Evolutionary conservation across 2,329 filamentous ascomycete genomes (phyloP), one percentile per base, ranked within the genome.

Genomic region (Lecanicillium sp.): DNA sequence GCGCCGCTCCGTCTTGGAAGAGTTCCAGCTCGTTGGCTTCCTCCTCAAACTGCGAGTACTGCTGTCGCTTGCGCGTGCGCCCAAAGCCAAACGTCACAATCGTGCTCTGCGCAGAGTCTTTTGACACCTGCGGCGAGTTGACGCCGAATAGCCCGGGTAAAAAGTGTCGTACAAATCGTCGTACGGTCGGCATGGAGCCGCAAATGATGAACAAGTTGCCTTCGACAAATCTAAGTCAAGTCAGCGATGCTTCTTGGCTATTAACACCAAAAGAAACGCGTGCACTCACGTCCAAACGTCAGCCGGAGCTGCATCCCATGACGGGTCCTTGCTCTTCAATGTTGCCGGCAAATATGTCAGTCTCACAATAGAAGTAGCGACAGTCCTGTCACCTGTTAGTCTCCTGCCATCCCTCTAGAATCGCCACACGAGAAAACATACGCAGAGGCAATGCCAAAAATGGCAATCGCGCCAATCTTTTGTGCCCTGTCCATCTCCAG

Each of bases 401-500:
- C n/a, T n/a, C n/a, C n/a, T n/a, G n/a, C n/a, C n/a, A n/a, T n/a
- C n/a, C n/a, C n/a, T n/a, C n/a, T n/a, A n/a, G n/a, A n/a, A n/a
- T n/a, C n/a, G n/a, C n/a, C n/a, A n/a, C n/a, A n/a, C n/a, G n/a
- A n/a, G n/a, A n/a, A n/a, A 40, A 20, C 54, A 21, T 50, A 57
- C 57, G 58, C 23, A 2, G 56, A 67, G 30, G 68, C 71, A 11
- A 75, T 57, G 7, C 65, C 69, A 49, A 77, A 73, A 23, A 75
- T 66, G 2, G 66, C 50, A 2, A 65, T 59, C 0, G 74, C 60
- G 1, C 62, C 70, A 15, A 71, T 47, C 55, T 73, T 76, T 49
- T 76, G 72, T 24, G 64, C 65, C 36, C 49, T 56, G 0, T 69
- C 69, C 55, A 77, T 67, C 27, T 70, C 66, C 0, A 76, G 57